Evolutionary conservation across 768 basidiomycete genomes (phyloP).

Genomic region (Suillus placidus): DNA sequence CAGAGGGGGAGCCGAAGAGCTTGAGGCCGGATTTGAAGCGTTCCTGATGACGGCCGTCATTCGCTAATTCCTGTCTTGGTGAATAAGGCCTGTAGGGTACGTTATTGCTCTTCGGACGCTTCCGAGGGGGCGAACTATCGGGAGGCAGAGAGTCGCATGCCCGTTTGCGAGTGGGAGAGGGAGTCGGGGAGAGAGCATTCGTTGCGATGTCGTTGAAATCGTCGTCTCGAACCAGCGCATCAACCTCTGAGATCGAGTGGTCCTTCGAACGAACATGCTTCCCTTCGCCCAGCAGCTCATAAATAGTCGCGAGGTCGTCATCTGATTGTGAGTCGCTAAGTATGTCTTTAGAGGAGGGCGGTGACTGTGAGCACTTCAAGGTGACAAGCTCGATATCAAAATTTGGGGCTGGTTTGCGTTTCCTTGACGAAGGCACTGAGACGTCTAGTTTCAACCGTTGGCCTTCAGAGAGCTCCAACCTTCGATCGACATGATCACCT

Average conservation of each 20-base stretch:
- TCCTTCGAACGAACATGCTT: slow-evolving; percentile 34
- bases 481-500: slow-evolving; percentile 43
- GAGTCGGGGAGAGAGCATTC: not conserved
- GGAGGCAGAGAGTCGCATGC: not conserved
- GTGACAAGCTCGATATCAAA: slow-evolving; percentile 54
- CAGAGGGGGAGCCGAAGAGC: slow-evolving; percentile 4
- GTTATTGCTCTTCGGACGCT: slow-evolving; percentile 1
- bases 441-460: slow-evolving; percentile 47
- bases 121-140: not conserved
- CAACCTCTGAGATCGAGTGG: slow-evolving; percentile 47
- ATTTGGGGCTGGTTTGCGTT: slow-evolving; percentile 37
- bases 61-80: not conserved
- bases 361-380: slow-evolving; percentile 24
- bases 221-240: slow-evolving; percentile 43
- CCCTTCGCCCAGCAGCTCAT: slow-evolving; percentile 36
- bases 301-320: slow-evolving; percentile 38
- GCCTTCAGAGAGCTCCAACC: slow-evolving; percentile 40
- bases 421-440: slow-evolving; percentile 8
- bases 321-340: slow-evolving; percentile 45
- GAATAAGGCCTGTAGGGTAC: not conserved
- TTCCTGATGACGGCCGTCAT: slow-evolving; percentile 22
- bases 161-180: not conserved
- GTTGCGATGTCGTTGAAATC: not conserved
- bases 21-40: slow-evolving; percentile 10
- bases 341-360: slow-evolving; percentile 22